A percentile compares a stretch with the other conserved stretches of the same genome.
Evolutionary conservation across 331 rosid species (phyloP).

Genomic region (Malus hybrid): DNA sequence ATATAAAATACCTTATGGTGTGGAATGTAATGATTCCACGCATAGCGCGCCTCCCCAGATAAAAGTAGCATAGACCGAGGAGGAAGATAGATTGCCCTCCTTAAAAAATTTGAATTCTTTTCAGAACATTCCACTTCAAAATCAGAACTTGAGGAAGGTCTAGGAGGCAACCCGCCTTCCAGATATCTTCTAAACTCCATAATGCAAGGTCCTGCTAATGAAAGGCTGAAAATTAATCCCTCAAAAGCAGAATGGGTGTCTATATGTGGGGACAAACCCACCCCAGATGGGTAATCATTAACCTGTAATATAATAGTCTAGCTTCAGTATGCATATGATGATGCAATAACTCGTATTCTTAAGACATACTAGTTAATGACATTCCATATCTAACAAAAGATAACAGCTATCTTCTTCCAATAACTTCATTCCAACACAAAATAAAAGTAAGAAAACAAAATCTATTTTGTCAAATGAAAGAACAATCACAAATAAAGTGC

Average conservation of each 20-base stretch:
- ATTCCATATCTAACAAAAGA: neutral
- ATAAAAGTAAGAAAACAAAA: neutral
- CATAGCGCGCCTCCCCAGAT: slow-evolving; percentile 93
- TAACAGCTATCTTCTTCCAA: slow-evolving; percentile 1
- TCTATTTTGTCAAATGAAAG: neutral
- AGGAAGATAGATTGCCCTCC: slow-evolving; percentile 74
- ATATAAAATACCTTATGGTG: slow-evolving; percentile 69
- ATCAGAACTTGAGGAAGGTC: slow-evolving; percentile 27
- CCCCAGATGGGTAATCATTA: slow-evolving; percentile 91
- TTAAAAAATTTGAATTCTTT: slow-evolving; percentile 41
- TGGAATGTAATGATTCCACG: slow-evolving; percentile 94
- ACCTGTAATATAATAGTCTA: slow-evolving; percentile 42
- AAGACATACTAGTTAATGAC: neutral
- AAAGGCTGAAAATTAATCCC: slow-evolving; percentile 93
- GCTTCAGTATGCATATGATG: slow-evolving; percentile 9
- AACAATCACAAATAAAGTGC: neutral
- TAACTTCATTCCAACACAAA: neutral
- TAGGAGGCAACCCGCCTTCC: slow-evolving; percentile 37
- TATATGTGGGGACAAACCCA: slow-evolving; percentile 93
- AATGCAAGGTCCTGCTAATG: slow-evolving; percentile 91
- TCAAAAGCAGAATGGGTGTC: slow-evolving; percentile 98
- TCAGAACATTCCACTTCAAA: slow-evolving; percentile 26
- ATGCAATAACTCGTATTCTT: neutral
- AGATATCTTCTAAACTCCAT: slow-evolving; percentile 85
- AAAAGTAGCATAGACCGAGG: slow-evolving; percentile 75